These are phyloP conservation scores for Epichloe bromicola DNA, from an alignment of 2,329 filamentous ascomycete species.

Conservation along the genomic window DNA sequence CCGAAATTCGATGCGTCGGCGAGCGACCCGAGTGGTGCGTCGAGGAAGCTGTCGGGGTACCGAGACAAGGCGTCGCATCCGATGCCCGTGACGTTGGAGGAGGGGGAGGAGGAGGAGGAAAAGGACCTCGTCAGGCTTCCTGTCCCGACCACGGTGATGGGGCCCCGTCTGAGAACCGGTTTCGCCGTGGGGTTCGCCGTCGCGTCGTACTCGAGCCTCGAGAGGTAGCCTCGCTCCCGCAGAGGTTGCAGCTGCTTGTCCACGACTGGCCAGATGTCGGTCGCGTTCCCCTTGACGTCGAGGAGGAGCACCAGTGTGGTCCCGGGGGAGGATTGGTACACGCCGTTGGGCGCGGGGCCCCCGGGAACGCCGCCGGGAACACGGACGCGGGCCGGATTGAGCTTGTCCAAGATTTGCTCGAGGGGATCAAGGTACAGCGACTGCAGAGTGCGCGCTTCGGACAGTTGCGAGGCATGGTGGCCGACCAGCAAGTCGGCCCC, in stretches of 20 bases:
- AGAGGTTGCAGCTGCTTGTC: constrained; percentile 37
- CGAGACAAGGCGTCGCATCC: constrained; percentile 3
- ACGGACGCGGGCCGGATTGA: constrained; percentile 6
- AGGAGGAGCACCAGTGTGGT: constrained; percentile 49
- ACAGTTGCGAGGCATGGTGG: constrained; percentile 37
- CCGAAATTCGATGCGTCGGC: constrained; percentile 1
- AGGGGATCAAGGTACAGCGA: constrained; percentile 53
- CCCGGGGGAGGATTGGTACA: constrained; percentile 41
- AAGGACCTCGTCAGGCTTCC: constrained; percentile 29
- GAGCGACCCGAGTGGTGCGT: constrained; percentile 43
- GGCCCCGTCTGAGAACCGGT: constrained; percentile 23
- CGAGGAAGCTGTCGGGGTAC: constrained; percentile 48
- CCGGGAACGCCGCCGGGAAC: neutral
- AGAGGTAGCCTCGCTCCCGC: constrained; percentile 42
- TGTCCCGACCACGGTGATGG: constrained; percentile 55
- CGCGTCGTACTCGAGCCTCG: constrained; percentile 31
- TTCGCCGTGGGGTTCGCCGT: constrained; percentile 23
- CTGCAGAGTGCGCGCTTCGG: constrained; percentile 40
- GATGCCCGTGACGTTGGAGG: neutral
- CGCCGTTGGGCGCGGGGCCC: constrained; percentile 34
- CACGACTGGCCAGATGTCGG: constrained; percentile 14
- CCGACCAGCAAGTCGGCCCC: constrained; percentile 44
- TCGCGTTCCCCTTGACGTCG: constrained; percentile 45
- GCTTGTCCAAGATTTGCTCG: constrained; percentile 38
- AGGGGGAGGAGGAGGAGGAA: too few relatives aligned